Percentiles rank a stretch among this genome's conserved stretches.
phyloP scores from a whole-genome alignment of 441 rosid genomes.

The Flueggea neowawraea region DNA sequence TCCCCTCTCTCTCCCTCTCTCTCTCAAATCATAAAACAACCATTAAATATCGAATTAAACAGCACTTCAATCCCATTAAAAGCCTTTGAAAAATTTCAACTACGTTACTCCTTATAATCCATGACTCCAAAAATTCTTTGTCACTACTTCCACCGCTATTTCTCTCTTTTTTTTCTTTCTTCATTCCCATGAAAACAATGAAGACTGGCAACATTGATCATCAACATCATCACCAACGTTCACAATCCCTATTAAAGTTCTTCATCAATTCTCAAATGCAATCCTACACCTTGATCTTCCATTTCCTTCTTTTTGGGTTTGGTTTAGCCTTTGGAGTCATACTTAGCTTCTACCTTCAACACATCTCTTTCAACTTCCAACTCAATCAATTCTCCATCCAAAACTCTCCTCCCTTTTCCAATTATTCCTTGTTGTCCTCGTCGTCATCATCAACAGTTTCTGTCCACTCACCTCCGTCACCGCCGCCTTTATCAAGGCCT shows the following conservation, averaged over 20 bases:
- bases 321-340: slow-evolving; percentile 54
- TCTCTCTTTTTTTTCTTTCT: no score
- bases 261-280: slow-evolving; percentile 15
- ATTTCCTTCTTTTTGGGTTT: slow-evolving; percentile 39
- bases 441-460: background rate
- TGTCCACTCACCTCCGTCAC: background rate
- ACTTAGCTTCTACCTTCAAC: slow-evolving; percentile 41
- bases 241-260: background rate
- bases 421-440: slow-evolving; percentile 1
- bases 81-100: no score
- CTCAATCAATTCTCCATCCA: slow-evolving; percentile 34
- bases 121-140: no score
- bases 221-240: slow-evolving; percentile 4
- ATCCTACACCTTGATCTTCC: slow-evolving; percentile 33
- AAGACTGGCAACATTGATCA: slow-evolving; percentile 7
- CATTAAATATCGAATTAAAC: no score
- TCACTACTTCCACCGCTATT: no score
- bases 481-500: background rate
- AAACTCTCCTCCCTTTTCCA: background rate
- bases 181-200: slow-evolving; percentile 4
- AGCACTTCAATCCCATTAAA: no score
- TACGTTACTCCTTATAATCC: no score
- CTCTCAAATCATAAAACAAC: background rate
- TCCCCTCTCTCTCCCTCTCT: background rate
- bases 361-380: slow-evolving; percentile 41